Evolutionary conservation across 2,329 filamentous ascomycete genomes (phyloP).

Genomic region (Thielaviopsis euricoi): DNA sequence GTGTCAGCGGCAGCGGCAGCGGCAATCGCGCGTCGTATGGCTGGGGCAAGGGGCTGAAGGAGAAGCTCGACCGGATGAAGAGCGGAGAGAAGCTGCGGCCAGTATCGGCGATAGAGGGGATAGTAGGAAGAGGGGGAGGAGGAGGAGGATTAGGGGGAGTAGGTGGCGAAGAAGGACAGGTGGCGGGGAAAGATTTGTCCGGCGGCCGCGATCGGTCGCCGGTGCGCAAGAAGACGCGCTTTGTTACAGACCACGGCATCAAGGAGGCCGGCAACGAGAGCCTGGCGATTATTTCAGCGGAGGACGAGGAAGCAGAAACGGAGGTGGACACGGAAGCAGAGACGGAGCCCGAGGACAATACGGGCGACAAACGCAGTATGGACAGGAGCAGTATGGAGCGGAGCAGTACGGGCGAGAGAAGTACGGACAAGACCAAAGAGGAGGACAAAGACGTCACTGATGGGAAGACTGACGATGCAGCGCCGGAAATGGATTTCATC

Average conservation of each 20-base stretch:
- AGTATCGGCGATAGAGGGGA: background rate
- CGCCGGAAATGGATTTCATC: conserved; percentile 4
- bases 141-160: background rate
- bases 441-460: background rate
- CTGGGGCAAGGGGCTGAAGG: conserved; percentile 38
- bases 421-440: background rate
- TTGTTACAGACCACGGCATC: conserved; percentile 63
- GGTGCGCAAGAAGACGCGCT: conserved; percentile 59
- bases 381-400: conserved; percentile 12
- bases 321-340: background rate
- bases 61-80: conserved; percentile 45
- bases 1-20: conserved; percentile 15
- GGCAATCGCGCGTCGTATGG: conserved; percentile 23
- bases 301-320: background rate
- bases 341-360: background rate
- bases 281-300: conserved; percentile 24
- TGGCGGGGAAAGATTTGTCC: background rate
- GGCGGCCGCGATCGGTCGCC: conserved; percentile 23
- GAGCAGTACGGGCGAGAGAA: background rate
- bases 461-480: background rate
- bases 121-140: no score
- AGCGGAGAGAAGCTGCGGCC: conserved; percentile 34
- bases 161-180: background rate
- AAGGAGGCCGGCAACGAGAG: conserved; percentile 62
- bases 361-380: conserved; percentile 13